These are phyloP conservation scores for Nicotiana otophora DNA, from an alignment of 257 asterid genomes.

Conservation along the genomic window DNA sequence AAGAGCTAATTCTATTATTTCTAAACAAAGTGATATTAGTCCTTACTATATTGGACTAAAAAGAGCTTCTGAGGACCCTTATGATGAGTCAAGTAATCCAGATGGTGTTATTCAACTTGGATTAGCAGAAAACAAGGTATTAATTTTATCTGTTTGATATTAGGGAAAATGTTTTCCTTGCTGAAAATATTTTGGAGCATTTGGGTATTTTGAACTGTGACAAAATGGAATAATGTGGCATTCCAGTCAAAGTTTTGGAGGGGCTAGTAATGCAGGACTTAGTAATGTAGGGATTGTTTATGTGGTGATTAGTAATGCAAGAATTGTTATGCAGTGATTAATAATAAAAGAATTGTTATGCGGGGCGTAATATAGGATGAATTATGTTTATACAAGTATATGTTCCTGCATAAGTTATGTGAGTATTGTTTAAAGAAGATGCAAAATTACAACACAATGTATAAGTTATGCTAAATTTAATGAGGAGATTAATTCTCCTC, in stretches of 20 bases:
- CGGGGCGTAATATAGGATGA: accelerated
- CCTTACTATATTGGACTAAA: constrained; percentile 36
- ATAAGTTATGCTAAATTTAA: too few species aligned
- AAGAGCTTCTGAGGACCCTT: constrained; percentile 44
- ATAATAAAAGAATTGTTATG: neutral
- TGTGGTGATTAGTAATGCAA: too few species aligned
- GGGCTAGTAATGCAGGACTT: too few species aligned
- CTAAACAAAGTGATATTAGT: constrained; percentile 34
- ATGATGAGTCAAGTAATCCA: constrained; percentile 39
- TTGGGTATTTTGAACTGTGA: neutral
- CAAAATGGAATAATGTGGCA: neutral
- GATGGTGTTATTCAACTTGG: constrained; percentile 60
- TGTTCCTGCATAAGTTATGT: too few species aligned
- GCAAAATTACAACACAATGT: too few species aligned
- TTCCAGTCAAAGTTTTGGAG: neutral
- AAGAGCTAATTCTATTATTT: constrained; percentile 35
- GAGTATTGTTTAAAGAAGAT: too few species aligned
- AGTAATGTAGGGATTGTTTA: too few species aligned
- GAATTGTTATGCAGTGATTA: too few species aligned
- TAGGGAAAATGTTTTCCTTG: too few species aligned
- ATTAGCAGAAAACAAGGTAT: constrained; percentile 51
- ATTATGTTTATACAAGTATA: neutral
- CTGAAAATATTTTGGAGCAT: too few species aligned
- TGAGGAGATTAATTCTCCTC: too few species aligned
- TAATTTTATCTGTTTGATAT: neutral